These are phyloP conservation scores for Pittosporum tobira DNA, from an alignment of 129 eudicot genomes.

Conservation along the genomic window DNA sequence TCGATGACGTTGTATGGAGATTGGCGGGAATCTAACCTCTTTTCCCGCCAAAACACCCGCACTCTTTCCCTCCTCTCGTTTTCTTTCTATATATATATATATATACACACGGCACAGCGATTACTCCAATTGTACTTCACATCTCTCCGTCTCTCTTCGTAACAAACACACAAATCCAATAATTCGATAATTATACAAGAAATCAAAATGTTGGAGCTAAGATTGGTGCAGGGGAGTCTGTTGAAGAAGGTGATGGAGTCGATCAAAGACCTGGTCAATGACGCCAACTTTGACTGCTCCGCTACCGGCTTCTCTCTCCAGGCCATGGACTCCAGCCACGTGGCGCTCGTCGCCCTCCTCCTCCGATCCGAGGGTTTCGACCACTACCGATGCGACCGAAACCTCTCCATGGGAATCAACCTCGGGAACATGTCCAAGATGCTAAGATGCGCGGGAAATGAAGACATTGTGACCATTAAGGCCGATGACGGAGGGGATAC, in stretches of 20 bases:
- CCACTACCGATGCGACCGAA: slow-evolving; percentile 84
- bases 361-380: slow-evolving; percentile 86
- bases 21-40: background rate
- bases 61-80: background rate
- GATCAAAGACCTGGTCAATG: slow-evolving; percentile 73
- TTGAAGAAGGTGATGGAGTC: slow-evolving; percentile 81
- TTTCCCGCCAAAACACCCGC: slow-evolving; percentile 7
- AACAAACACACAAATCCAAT: background rate
- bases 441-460: slow-evolving; percentile 79
- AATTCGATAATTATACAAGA: background rate
- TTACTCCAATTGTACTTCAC: too few species aligned
- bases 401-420: slow-evolving; percentile 89
- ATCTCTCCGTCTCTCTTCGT: background rate
- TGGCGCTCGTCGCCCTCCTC: slow-evolving; percentile 80
- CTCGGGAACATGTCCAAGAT: slow-evolving; percentile 70
- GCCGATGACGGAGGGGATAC: slow-evolving; percentile 90
- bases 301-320: slow-evolving; percentile 83
- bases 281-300: slow-evolving; percentile 88
- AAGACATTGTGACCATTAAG: slow-evolving; percentile 73
- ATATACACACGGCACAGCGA: too few species aligned
- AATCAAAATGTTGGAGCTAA: slow-evolving; percentile 59
- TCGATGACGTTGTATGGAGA: too few species aligned
- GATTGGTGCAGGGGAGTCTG: slow-evolving; percentile 79
- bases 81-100: background rate
- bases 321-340: slow-evolving; percentile 95